A percentile compares a stretch with the other conserved stretches of the same genome.
phyloP scores from a whole-genome alignment of 1,284 basidiomycete genomes.

The Moniliophthora roreri region DNA sequence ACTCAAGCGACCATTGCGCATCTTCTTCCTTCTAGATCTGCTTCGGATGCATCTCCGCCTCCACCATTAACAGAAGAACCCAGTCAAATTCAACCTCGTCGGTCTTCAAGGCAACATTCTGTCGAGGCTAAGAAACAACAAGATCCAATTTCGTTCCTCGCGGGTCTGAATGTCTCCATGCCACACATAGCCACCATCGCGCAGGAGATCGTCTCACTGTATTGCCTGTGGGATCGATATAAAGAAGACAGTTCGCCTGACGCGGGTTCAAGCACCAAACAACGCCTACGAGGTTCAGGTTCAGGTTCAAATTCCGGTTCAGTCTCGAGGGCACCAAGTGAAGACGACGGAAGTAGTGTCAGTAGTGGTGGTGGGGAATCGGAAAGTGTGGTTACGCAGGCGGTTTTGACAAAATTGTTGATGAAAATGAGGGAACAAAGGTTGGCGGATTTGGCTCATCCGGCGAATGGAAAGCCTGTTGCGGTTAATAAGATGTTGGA shows the following conservation, averaged over 20 bases:
- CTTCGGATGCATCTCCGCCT: constrained; percentile 13
- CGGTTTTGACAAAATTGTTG: constrained; percentile 53
- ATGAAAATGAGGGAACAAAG: constrained; percentile 69
- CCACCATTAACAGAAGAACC: constrained; percentile 17
- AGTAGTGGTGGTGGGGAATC: constrained; percentile 9
- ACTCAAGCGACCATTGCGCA: constrained; percentile 44
- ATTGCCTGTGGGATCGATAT: constrained; percentile 84
- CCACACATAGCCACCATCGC: constrained; percentile 82
- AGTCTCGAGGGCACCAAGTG: neutral
- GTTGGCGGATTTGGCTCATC: constrained; percentile 60
- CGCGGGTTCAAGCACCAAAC: constrained; percentile 7
- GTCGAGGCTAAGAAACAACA: constrained; percentile 33
- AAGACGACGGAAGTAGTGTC: neutral
- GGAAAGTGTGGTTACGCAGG: constrained; percentile 46
- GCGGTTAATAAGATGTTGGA: constrained; percentile 70
- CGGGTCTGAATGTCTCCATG: constrained; percentile 83
- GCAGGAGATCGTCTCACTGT: constrained; percentile 90
- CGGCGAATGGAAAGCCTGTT: constrained; percentile 44
- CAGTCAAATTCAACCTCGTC: constrained; percentile 43
- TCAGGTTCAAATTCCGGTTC: neutral
- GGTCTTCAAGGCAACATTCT: constrained; percentile 49
- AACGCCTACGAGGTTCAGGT: neutral
- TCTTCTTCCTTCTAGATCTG: constrained; percentile 25
- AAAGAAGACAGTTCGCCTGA: constrained; percentile 53
- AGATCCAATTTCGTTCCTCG: constrained; percentile 81